phyloP scores from a whole-genome alignment of 495 filamentous ascomycete species.

The Neurospora pannonica region DNA sequence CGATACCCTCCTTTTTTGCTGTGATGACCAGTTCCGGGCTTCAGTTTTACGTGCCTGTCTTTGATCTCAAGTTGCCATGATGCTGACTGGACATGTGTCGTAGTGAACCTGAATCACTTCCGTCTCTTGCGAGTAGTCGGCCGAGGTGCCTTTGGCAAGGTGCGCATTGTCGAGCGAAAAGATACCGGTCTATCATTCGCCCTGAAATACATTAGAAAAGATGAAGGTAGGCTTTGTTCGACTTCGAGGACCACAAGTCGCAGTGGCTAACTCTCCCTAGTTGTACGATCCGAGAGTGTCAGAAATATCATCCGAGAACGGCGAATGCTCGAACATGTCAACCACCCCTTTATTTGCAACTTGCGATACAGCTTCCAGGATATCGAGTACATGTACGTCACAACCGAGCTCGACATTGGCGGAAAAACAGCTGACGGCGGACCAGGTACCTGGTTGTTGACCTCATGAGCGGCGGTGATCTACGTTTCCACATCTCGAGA shows the following conservation, averaged over 20 bases:
- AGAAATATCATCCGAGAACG: slow-evolving; percentile 96
- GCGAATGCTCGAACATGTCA: slow-evolving; percentile 94
- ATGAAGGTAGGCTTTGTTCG: slow-evolving; percentile 65
- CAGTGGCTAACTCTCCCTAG: slow-evolving; percentile 34
- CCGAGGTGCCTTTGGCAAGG: slow-evolving; percentile 96
- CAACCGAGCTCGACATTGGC: neutral
- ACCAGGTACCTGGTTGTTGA: slow-evolving; percentile 92
- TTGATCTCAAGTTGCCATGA: neutral
- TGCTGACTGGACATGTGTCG: neutral
- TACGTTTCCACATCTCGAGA: slow-evolving; percentile 95
- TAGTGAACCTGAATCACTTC: slow-evolving; percentile 97
- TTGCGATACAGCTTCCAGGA: slow-evolving; percentile 98
- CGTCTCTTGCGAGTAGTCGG: slow-evolving; percentile 90
- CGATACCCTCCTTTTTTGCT: neutral
- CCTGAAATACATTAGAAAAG: slow-evolving; percentile 96
- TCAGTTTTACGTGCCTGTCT: neutral
- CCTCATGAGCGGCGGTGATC: slow-evolving; percentile 94
- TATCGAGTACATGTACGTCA: slow-evolving; percentile 89
- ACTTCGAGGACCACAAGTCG: neutral
- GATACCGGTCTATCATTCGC: slow-evolving; percentile 88
- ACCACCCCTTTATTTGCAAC: slow-evolving; percentile 97
- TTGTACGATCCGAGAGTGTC: slow-evolving; percentile 94
- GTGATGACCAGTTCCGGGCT: neutral
- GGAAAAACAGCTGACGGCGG: slow-evolving; percentile 7
- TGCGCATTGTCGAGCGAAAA: slow-evolving; percentile 95